A percentile compares a stretch with the other conserved stretches of the same genome.
These are phyloP conservation scores for Escovopsis sp. DNA, from an alignment of 2,329 filamentous ascomycete genomes.

Conservation along the genomic window DNA sequence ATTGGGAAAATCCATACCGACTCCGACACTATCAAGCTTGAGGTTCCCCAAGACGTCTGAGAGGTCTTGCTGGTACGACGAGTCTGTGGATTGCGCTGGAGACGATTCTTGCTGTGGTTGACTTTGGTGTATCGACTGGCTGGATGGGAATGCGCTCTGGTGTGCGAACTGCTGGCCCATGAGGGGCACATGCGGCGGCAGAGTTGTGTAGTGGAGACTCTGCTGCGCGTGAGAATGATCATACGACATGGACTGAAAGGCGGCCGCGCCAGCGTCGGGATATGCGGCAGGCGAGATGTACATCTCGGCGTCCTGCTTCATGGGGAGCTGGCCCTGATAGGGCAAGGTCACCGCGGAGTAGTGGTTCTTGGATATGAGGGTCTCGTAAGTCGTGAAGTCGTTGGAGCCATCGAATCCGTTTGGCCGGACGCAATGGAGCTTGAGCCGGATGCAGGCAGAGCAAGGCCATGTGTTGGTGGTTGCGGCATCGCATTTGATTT, in stretches of 20 bases:
- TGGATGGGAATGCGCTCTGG: constrained; percentile 37
- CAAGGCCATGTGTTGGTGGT: constrained; percentile 97
- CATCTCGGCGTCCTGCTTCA: constrained; percentile 26
- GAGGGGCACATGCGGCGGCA: constrained; percentile 31
- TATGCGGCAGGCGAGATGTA: constrained; percentile 37
- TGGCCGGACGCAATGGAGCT: constrained; percentile 83
- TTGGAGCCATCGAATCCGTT: constrained; percentile 48
- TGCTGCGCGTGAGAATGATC: constrained; percentile 29
- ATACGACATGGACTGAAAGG: constrained; percentile 34
- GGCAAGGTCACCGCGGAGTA: constrained; percentile 38
- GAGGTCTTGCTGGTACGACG: constrained; percentile 55
- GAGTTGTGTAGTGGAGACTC: constrained; percentile 36
- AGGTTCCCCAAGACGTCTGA: constrained; percentile 72
- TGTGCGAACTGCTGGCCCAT: constrained; percentile 36
- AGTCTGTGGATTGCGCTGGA: constrained; percentile 42
- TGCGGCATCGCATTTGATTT: constrained; percentile 96
- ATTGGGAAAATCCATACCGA: constrained; percentile 45
- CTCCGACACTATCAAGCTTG: constrained; percentile 73
- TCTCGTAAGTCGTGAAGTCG: constrained; percentile 19
- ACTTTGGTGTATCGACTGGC: constrained; percentile 23
- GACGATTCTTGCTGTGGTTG: constrained; percentile 21
- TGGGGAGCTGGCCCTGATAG: constrained; percentile 18
- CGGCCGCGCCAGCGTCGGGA: constrained; percentile 23
- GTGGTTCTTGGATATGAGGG: constrained; percentile 17
- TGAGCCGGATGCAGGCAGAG: constrained; percentile 80